phyloP scores from a whole-genome alignment of 192 early-diverging fungal species.

The Endogone sp. region DNA sequence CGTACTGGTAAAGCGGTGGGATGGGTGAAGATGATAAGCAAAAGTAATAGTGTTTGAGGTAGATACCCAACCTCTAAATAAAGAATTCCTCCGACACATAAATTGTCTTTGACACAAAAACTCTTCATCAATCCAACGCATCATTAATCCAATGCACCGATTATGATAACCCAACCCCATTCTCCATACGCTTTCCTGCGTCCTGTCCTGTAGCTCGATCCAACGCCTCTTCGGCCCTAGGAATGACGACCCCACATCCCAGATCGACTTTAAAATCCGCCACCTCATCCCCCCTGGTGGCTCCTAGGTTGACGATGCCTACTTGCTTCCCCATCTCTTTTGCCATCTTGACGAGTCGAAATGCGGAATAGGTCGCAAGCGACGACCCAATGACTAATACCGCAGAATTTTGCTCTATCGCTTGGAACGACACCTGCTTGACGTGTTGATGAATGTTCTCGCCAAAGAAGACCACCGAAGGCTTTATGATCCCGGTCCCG shows the following conservation, averaged over 20 bases:
- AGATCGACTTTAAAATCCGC: slow-evolving; percentile 43
- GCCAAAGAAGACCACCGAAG: slow-evolving; percentile 87
- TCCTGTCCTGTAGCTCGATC: no score
- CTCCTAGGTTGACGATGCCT: slow-evolving; percentile 70
- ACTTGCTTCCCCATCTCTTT: slow-evolving; percentile 56
- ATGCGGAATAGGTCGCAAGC: slow-evolving; percentile 80
- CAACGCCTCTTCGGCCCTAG: background rate
- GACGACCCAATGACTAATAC: slow-evolving; percentile 80
- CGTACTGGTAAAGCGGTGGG: no score
- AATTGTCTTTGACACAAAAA: no score
- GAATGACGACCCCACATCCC: slow-evolving; percentile 26
- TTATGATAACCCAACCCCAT: background rate
- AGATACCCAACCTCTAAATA: no score
- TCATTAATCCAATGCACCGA: background rate
- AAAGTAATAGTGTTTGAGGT: no score
- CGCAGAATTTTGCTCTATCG: slow-evolving; percentile 55
- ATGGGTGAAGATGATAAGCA: no score
- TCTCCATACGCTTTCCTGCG: no score
- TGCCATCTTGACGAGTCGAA: slow-evolving; percentile 67
- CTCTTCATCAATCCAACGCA: background rate
- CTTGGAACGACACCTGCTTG: slow-evolving; percentile 48
- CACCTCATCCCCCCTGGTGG: slow-evolving; percentile 68
- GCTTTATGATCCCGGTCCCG: slow-evolving; percentile 59
- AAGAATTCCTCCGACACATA: no score
- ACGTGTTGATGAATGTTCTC: slow-evolving; percentile 66